Conservation (phyloP, 345 rosid genomes). For the Euphorbia peplus region DNA sequence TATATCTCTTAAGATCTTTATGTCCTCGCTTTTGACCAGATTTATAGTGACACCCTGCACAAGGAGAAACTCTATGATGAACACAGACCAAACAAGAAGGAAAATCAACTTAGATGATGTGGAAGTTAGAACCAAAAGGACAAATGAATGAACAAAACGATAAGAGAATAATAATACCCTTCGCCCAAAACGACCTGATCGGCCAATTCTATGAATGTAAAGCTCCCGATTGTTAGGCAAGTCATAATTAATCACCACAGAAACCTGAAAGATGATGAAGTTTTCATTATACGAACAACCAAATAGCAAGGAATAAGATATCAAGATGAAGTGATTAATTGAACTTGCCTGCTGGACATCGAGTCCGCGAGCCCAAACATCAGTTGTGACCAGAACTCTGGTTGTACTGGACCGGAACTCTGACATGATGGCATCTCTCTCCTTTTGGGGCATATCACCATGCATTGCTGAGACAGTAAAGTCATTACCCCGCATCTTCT, state of each 20-base stretch:
- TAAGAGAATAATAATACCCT: slow-evolving; percentile 48
- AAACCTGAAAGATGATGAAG: no score
- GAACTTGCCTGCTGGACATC: slow-evolving; percentile 90
- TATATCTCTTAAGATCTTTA: slow-evolving; percentile 82
- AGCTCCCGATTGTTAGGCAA: slow-evolving; percentile 97
- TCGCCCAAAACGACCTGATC: slow-evolving; percentile 97
- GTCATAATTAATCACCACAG: no score
- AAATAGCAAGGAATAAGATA: no score
- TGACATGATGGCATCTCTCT: slow-evolving; percentile 86
- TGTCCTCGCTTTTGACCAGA: slow-evolving; percentile 81
- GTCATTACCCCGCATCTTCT: slow-evolving; percentile 90
- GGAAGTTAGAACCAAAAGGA: not conserved
- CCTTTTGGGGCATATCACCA: slow-evolving; percentile 99
- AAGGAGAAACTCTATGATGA: no score
- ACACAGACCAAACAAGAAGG: no score
- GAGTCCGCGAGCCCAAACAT: slow-evolving; percentile 97
- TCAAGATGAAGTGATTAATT: not conserved
- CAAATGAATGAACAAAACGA: not conserved
- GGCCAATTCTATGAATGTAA: slow-evolving; percentile 94
- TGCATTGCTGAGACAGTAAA: slow-evolving; percentile 98
- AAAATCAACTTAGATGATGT: no score
- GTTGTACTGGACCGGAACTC: slow-evolving; percentile 80
- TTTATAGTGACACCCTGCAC: slow-evolving; percentile 86
- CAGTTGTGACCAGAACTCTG: slow-evolving; percentile 94
- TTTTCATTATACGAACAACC: no score